Evolutionary conservation across 495 filamentous ascomycete species (phyloP).

Genomic region (Aspergillus nanangensis): DNA sequence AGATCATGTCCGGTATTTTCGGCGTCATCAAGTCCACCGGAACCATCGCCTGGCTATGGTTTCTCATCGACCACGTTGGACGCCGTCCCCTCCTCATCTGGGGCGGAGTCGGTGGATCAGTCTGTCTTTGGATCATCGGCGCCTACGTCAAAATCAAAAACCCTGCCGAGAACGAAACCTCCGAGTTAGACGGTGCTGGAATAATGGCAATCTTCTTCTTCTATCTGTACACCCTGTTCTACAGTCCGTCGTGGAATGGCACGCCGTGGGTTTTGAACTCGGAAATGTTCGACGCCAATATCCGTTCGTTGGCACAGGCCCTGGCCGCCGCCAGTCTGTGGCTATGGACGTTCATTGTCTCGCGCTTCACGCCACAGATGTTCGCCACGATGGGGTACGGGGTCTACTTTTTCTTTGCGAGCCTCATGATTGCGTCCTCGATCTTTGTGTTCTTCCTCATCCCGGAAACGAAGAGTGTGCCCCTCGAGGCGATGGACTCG

Average conservation of each 20-base stretch:
- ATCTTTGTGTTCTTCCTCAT: slow-evolving; percentile 64
- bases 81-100: slow-evolving; percentile 65
- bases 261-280: slow-evolving; percentile 65
- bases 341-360: slow-evolving; percentile 74
- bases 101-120: slow-evolving; percentile 64
- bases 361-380: slow-evolving; percentile 72
- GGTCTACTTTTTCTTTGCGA: slow-evolving; percentile 77
- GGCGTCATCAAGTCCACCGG: slow-evolving; percentile 52
- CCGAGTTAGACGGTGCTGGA: slow-evolving; percentile 47
- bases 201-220: slow-evolving; percentile 75
- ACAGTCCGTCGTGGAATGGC: slow-evolving; percentile 73
- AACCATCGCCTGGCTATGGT: slow-evolving; percentile 62
- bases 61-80: slow-evolving; percentile 67
- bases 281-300: slow-evolving; percentile 60
- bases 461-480: slow-evolving; percentile 61
- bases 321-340: slow-evolving; percentile 66
- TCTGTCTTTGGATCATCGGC: slow-evolving; percentile 77
- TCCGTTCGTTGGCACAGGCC: slow-evolving; percentile 63
- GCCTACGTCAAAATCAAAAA: slow-evolving; percentile 59
- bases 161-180: slow-evolving; percentile 29
- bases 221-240: slow-evolving; percentile 75
- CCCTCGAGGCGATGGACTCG: slow-evolving; percentile 48
- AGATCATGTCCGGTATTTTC: slow-evolving; percentile 52
- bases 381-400: slow-evolving; percentile 66
- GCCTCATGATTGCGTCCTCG: slow-evolving; percentile 62